Evolutionary conservation across 1,284 basidiomycete genomes (phyloP), one percentile per base, ranked within the genome.

Genomic region (Cryptococcus depauperatus): DNA sequence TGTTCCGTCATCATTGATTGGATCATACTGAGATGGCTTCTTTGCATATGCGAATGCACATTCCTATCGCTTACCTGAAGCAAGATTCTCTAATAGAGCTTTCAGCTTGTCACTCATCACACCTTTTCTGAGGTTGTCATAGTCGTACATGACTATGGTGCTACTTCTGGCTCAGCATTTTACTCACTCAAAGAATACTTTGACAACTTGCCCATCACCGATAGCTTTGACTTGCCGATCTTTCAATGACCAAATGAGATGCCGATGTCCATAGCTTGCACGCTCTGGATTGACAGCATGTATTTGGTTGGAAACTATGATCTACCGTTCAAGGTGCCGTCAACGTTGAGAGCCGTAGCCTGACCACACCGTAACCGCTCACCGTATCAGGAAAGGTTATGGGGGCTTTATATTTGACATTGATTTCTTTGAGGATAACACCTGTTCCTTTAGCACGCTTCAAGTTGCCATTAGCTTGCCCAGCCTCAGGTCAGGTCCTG

Each of bases 111-210:
- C 61, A 7, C 56, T 44, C 61, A 70, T 64, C 4, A 37, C 37
- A 5, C 68, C 68, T 49, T 65, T 66, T 23, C 49, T 50, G 37
- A 61, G 41, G 14, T 54, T 48, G 38, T 66, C 58, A 42, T 65
- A 69, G 48, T 70, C 66, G 47, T 66, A 70, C 59, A 70, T 64
- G 13, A 68, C 66, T n/a, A 62, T 51, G 6, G 59, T 61, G 37
- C 56, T 64, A 46, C 3, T 34, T 11, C 25, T 8, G 16, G 10
- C 37, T 41, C 16, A 26, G 14, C 22, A 7, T n/a, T 10, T 1
- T 23, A 16, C 21, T 29, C 14, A 18, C 14, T 6, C 3, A n/a
- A 26, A 14, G 5, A 14, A 18, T 23, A 21, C n/a, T 5, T n/a
- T 39, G 13, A 26, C 16, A 23, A 46, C 59, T 46, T 32, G 60